These are phyloP conservation scores for Talaromyces sp. DNA, from an alignment of 2,329 filamentous ascomycete species.

Conservation along the genomic window DNA sequence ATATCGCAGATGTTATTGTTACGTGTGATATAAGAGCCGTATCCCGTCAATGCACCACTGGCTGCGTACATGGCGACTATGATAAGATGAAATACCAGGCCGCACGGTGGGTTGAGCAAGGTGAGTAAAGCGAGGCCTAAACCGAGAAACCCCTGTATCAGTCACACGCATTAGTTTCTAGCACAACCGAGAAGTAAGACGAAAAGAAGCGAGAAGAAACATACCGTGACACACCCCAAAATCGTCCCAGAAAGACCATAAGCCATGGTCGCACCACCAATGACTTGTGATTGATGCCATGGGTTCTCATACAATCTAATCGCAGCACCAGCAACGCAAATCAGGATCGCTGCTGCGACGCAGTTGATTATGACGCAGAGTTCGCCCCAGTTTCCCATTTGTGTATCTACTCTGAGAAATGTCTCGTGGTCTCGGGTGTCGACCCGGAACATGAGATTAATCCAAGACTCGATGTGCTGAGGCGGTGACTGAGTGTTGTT, in stretches of 20 bases:
- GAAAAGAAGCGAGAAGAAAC: neutral
- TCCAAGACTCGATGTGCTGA: neutral
- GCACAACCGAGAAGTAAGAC: too few species aligned
- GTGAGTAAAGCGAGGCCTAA: neutral
- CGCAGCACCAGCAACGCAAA: neutral
- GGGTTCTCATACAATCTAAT: neutral
- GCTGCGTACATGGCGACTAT: neutral
- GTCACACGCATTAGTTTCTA: neutral
- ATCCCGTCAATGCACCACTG: neutral
- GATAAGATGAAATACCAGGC: neutral
- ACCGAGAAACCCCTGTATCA: neutral
- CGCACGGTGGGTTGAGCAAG: neutral
- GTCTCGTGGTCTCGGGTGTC: neutral
- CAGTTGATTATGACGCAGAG: neutral
- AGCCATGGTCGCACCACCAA: neutral
- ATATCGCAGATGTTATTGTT: constrained; percentile 1
- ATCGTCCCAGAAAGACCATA: neutral
- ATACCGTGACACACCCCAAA: neutral
- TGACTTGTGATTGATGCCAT: neutral
- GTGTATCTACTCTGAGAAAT: neutral
- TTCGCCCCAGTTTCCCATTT: neutral
- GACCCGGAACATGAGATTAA: neutral
- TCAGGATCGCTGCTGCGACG: neutral
- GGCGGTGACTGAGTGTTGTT: neutral
- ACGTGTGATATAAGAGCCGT: constrained; percentile 12